These are phyloP conservation scores for Cordyceps fumosorosea DNA, from an alignment of 2,329 filamentous ascomycete genomes.

Conservation along the genomic window DNA sequence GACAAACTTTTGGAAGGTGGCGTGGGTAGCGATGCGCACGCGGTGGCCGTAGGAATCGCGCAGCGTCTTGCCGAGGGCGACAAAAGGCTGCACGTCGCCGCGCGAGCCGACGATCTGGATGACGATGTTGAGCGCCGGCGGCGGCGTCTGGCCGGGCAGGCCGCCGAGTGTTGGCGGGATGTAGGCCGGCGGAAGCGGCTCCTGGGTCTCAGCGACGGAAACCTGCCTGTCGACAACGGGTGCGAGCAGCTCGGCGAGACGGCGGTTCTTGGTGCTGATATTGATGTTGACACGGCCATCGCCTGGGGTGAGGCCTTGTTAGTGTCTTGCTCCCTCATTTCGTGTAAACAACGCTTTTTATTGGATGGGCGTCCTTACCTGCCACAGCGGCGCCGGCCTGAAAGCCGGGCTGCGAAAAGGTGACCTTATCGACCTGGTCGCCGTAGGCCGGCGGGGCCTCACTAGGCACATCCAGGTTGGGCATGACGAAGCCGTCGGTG, in stretches of 20 bases:
- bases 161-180: conserved; percentile 68
- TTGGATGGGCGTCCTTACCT: conserved; percentile 26
- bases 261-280: conserved; percentile 63
- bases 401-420: conserved; percentile 56
- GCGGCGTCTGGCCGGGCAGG: conserved; percentile 44
- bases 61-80: conserved; percentile 60
- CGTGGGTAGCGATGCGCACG: conserved; percentile 67
- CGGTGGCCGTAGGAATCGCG: conserved; percentile 62
- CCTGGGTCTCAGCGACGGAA: conserved; percentile 34
- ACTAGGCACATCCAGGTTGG: conserved; percentile 33
- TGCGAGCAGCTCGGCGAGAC: conserved; percentile 60
- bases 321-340: background rate
- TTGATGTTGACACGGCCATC: conserved; percentile 76
- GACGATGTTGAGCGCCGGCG: conserved; percentile 60
- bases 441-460: conserved; percentile 54
- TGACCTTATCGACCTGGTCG: conserved; percentile 47
- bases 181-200: conserved; percentile 56
- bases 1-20: conserved; percentile 61
- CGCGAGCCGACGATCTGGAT: conserved; percentile 70
- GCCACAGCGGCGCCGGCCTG: conserved; percentile 55
- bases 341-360: background rate
- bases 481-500: conserved; percentile 34
- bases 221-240: conserved; percentile 56
- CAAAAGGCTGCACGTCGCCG: conserved; percentile 70
- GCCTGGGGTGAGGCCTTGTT: conserved; percentile 32